Percentiles rank a stretch among this genome's conserved stretches.
These are phyloP conservation scores for Neospora caninum DNA, from an alignment of 169 alveolate genomes.

Conservation along the genomic window DNA sequence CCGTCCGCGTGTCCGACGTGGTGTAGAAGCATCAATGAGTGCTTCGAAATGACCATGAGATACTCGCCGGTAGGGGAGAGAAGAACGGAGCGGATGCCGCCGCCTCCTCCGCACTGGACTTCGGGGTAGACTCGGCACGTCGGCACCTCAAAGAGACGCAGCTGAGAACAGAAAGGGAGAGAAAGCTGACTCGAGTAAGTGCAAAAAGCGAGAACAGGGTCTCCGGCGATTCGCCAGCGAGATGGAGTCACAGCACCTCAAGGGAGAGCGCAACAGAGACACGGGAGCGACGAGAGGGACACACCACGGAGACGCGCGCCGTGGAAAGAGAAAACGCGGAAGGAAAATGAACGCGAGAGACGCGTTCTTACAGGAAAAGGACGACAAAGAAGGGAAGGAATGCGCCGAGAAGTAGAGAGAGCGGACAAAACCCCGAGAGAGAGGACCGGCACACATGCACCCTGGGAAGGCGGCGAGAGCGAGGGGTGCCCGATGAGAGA, in stretches of 20 bases:
- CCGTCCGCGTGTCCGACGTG: conserved; percentile 4
- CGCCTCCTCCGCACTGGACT: conserved; percentile 46
- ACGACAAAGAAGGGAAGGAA: no score
- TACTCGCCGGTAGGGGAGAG: conserved; percentile 73
- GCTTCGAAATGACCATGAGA: conserved; percentile 75
- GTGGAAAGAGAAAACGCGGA: no score
- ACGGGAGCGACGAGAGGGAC: no score
- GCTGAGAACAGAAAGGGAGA: conserved; percentile 37
- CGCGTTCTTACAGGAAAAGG: no score
- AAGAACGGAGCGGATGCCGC: conserved; percentile 69
- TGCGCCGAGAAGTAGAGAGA: no score
- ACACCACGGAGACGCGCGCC: no score
- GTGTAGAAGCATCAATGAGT: conserved; percentile 62
- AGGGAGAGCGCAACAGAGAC: background rate
- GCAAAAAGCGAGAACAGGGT: background rate
- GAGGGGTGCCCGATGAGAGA: no score
- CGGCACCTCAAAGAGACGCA: conserved; percentile 59
- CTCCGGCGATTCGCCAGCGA: background rate
- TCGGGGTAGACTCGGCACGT: conserved; percentile 59
- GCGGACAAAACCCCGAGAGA: no score
- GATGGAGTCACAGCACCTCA: background rate
- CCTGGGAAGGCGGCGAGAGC: no score
- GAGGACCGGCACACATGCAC: no score
- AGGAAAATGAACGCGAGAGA: no score
- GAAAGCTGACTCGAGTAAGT: background rate